Base-by-base conservation (phyloP, 106 monocot genomes). In the Xerophyta viscosa region DNA sequence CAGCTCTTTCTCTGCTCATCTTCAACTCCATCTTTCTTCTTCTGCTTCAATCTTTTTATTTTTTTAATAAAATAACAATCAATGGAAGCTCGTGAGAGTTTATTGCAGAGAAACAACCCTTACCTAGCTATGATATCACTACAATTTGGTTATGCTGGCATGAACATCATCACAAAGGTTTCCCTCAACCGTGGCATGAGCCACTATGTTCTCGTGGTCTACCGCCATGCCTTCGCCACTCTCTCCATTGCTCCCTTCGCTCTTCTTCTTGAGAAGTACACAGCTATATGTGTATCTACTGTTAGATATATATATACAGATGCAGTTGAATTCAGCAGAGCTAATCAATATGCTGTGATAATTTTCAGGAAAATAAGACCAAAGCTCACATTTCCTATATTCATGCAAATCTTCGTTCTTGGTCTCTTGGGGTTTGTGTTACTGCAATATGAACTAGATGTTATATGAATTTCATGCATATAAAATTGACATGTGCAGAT, bases 201-300 rank as follows among this genome's bases (percentile, higher is more conserved):
- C 61, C 90, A 91, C 62, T 91, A 85, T 33, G 84, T 81, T 0
- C 81, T 85, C 36, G 91, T 91, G 8, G 85, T 91, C 39, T 91
- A 91, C 55, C 74, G 91, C 44, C 85, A 85, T 53, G 85, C 81
- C 41, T 81, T 85, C 33, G 91, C 85, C 25, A 75, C 91, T 39
- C 64, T 91, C 26, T 78, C 85, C 62, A 81, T 91, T 42, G 84
- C 85, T 20, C 91, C 91, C 27, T 85, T 91, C 29, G 91, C 91
- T 9, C 71, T 91, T 58, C 25, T 91, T 29, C 80, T 91, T 3
- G 84, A 91, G 66, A 70, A 84, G 89, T 84, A 56, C 6, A 3
- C 3, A 29, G n/a, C 24, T n/a, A n/a, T n/a, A n/a, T n/a, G n/a
- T n/a, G n/a, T n/a, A n/a, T n/a, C n/a, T n/a, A n/a, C n/a, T n/a